Evolutionary conservation across 2,329 filamentous ascomycete species (phyloP).

Genomic region (Didymella keratinophila): DNA sequence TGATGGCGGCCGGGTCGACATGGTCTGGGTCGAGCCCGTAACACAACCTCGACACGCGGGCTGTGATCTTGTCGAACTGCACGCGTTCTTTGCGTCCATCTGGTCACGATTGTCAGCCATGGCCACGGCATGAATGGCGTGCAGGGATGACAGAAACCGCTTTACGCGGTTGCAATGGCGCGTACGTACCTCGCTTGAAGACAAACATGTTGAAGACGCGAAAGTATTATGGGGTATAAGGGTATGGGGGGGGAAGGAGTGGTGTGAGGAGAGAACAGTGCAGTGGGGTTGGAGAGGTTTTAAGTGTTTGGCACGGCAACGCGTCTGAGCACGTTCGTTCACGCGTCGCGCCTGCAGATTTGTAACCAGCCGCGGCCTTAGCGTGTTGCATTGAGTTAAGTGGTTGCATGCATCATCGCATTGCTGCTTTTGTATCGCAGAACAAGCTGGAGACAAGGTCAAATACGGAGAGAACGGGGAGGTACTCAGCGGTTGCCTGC

Average conservation of each 20-base stretch:
- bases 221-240: constrained; percentile 32
- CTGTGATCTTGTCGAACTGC: constrained; percentile 99
- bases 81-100: constrained; percentile 99
- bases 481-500: background rate
- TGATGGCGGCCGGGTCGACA: constrained; percentile 97
- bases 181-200: constrained; percentile 53
- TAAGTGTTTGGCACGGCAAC: constrained; percentile 38
- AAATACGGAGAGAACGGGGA: no score
- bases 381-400: constrained; percentile 25
- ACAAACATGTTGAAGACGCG: constrained; percentile 51
- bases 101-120: constrained; percentile 53
- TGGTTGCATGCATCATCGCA: background rate
- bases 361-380: constrained; percentile 17
- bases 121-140: constrained; percentile 29
- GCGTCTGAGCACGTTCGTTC: constrained; percentile 27
- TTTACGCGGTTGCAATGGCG: constrained; percentile 14
- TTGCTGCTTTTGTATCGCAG: background rate
- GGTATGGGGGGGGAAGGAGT: constrained; percentile 36
- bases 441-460: background rate
- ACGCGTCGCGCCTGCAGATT: constrained; percentile 34
- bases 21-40: constrained; percentile 96
- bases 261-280: constrained; percentile 30
- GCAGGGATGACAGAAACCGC: constrained; percentile 22
- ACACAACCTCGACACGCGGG: constrained; percentile 95
- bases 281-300: constrained; percentile 36